Base-by-base conservation (phyloP, 2,329 filamentous ascomycete genomes). In the Hirsutella rhossiliensis region DNA sequence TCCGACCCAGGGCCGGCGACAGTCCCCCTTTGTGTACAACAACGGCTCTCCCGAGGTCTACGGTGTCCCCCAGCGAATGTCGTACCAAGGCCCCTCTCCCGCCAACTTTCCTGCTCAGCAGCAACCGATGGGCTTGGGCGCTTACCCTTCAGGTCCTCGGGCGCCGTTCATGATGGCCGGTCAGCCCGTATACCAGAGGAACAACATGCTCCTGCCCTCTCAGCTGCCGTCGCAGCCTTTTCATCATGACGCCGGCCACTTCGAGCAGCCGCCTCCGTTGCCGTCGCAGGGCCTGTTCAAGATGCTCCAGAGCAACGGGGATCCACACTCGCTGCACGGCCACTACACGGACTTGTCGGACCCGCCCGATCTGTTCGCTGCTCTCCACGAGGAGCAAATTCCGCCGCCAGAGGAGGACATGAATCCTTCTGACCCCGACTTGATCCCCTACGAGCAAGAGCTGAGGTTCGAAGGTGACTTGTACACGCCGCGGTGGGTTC, bases 401-500 rank as follows among this genome's bases (percentile, higher is more conserved):
- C 76, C 81, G 7, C 85, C 85, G 7, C 84, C 85, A 1, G 80
- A 83, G 1, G 82, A 87, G 55, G 85, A 90, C 59, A 87, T 89
- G 83, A 83, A 86, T 56, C 83, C 84, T 2, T 73, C 75, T 2
- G 83, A 90, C 54, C 81, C 83, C 1, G 82, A 87, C 47, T 67
- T 89, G 57, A 69, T 82, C 11, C 85, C 85, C 6, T 83, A 86
- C 50, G 84, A 89, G 62, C 85, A 90, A 58, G 82, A 84, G 52
- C 66, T 88, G 47, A 76, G 87, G 40, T 94, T 88, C 54, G 80
- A 81, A 43, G 84, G 84, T 41, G 87, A 94, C 55, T 63, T 92
- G 45, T 92, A 92, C 65, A 90, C 86, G 2, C 86, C 87, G 2
- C 75, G 72, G 52, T 94, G 85, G 84, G 83, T 92, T 18, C 81